Base-by-base conservation (phyloP, 148 eudicot genomes). In the Camellia granthamiana region DNA sequence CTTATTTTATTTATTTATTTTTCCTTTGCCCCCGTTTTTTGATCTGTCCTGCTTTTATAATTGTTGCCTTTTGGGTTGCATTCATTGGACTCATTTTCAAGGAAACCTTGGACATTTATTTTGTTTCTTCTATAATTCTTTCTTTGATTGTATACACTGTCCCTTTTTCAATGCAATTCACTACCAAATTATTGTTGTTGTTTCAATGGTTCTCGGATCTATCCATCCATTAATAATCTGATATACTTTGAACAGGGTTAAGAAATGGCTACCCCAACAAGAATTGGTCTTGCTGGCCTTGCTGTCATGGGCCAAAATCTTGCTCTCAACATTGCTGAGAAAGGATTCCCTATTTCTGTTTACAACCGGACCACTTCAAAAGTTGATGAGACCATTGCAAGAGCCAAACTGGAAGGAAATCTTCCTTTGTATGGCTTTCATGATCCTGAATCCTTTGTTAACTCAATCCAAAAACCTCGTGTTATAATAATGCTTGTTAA, bases 301-400 rank as follows among this genome's bases (percentile, higher is more conserved):
- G 98, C 98, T 41, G 97, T 94, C 56, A 92, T 92, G 98, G 98
- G 98, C 60, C 98, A 94, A 85, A 94, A 94, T 84, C 97, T 94
- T 13, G 98, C 98, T 77, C 97, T 92, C 62, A 92, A 94, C 91
- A 92, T 94, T 81, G 98, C 98, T 80, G 97, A 93, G n/a, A 93
- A 93, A 91, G 97, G 97, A 18, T 93, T 93, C 84, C 97, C 97
- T 21, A 93, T 93, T 23, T 91, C 97, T 23, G 97, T 93, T 77
- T 94, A 94, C 88, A 94, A 92, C 83, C 83, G 98, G 42, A 94
- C 93, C 47, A 91, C 94, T 56, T 91, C 94, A 78, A 94, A 94
- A 83, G 98, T 92, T 38, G 98, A 94, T 13, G 98, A 94, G 83
- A 94, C 98, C 5, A 90, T 92, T 6, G 93, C 88, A 78, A 84